Evolutionary conservation across 345 rosid genomes (phyloP).

Genomic region (Pistacia atlantica): DNA sequence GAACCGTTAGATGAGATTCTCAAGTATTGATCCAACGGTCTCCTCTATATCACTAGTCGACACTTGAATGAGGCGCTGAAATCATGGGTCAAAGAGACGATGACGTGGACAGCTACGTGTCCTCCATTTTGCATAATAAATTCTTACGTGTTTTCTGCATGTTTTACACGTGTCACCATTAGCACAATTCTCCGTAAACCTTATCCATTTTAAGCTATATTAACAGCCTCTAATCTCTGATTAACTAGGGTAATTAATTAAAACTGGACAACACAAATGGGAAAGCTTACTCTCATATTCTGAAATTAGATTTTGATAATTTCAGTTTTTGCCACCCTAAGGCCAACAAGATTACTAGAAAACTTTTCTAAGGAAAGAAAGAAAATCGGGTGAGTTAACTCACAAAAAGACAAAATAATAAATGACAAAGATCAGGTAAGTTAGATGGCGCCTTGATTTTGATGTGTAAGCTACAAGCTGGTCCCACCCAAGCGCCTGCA

Average conservation of each 20-base stretch:
- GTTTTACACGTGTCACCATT: not conserved
- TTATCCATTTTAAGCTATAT: not conserved
- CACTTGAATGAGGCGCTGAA: not conserved
- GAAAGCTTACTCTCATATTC: too few species aligned
- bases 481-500: conserved; percentile 19
- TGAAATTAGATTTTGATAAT: too few species aligned
- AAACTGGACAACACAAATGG: too few species aligned
- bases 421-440: conserved; percentile 11
- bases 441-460: not conserved
- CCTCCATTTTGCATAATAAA: not conserved
- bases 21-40: too few species aligned
- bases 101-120: not conserved
- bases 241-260: too few species aligned
- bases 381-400: not conserved
- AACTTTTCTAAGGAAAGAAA: not conserved
- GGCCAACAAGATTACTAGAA: not conserved
- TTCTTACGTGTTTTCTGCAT: not conserved
- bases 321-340: too few species aligned
- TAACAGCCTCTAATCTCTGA: too few species aligned
- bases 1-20: too few species aligned
- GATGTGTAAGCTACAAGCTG: not conserved
- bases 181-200: not conserved
- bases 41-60: too few species aligned
- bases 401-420: not conserved
- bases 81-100: not conserved